Evolutionary conservation across 495 filamentous ascomycete genomes (phyloP).

Genomic region (Trichoderma orchidacearum): DNA sequence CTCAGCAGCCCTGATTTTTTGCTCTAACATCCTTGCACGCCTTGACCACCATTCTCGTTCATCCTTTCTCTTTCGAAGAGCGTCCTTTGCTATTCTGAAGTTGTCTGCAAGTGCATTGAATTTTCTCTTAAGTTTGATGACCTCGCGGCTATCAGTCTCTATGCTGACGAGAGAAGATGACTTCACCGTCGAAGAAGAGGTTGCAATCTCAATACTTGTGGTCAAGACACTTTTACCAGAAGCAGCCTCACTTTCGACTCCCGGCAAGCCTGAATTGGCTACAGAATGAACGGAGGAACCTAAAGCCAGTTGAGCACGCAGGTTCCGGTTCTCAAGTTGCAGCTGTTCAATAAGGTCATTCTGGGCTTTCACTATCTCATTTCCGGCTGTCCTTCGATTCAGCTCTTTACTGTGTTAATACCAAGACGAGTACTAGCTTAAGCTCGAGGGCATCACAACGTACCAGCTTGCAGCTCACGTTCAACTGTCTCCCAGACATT

Average conservation of each 20-base stretch:
- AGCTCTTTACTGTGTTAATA: conserved; percentile 8
- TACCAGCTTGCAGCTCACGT: conserved; percentile 20
- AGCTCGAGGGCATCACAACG: neutral
- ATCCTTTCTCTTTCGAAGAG: neutral
- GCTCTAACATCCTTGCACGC: neutral
- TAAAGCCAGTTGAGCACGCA: conserved; percentile 17
- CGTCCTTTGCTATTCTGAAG: neutral
- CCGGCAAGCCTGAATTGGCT: neutral
- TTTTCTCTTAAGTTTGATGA: neutral
- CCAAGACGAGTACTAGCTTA: neutral
- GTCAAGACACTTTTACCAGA: too few relatives aligned
- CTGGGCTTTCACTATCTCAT: conserved; percentile 14
- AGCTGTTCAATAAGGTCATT: conserved; percentile 13
- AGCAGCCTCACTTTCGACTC: neutral
- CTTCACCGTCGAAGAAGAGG: neutral
- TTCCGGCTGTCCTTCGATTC: conserved; percentile 10
- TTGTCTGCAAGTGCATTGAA: neutral
- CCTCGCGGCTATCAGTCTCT: neutral
- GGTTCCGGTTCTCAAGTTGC: conserved; percentile 18
- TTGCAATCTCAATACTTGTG: neutral
- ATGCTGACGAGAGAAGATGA: neutral
- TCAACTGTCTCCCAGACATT: conserved; percentile 23
- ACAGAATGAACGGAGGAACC: neutral
- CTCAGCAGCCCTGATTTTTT: neutral
- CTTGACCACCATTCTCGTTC: neutral